Evolutionary conservation across 2,329 filamentous ascomycete species (phyloP).

Genomic region (Colletotrichum magnum): DNA sequence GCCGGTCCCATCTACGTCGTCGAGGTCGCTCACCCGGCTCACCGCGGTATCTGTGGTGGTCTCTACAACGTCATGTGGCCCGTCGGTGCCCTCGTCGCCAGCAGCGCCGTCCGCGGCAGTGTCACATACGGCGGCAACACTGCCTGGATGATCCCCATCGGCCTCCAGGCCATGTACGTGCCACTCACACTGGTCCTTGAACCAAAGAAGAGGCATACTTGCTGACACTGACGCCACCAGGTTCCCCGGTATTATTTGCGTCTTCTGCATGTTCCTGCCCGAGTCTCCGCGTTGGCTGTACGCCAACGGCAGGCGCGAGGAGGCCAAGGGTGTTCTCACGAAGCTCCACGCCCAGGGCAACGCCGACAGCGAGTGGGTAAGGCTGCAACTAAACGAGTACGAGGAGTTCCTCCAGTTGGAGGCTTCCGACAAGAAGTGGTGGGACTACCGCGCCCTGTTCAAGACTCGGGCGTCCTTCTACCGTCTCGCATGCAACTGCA

Average conservation of each 20-base stretch:
- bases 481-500: slow-evolving; percentile 59
- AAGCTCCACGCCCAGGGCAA: slow-evolving; percentile 62
- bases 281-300: slow-evolving; percentile 58
- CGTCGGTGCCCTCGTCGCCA: slow-evolving; percentile 60
- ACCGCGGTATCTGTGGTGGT: slow-evolving; percentile 73
- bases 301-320: slow-evolving; percentile 50
- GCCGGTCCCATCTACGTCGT: slow-evolving; percentile 75
- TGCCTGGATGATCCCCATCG: slow-evolving; percentile 57
- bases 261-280: slow-evolving; percentile 49
- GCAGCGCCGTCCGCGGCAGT: slow-evolving; percentile 60
- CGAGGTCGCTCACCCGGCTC: slow-evolving; percentile 74
- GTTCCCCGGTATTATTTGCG: slow-evolving; percentile 53
- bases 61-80: slow-evolving; percentile 57
- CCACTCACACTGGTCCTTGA: neutral
- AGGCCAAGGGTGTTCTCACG: slow-evolving; percentile 50
- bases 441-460: slow-evolving; percentile 63
- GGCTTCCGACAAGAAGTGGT: slow-evolving; percentile 62
- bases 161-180: slow-evolving; percentile 49
- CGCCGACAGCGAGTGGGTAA: slow-evolving; percentile 48
- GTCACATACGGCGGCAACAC: slow-evolving; percentile 47
- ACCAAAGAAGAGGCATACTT: slow-evolving; percentile 32
- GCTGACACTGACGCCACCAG: slow-evolving; percentile 29
- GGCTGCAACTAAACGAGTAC: slow-evolving; percentile 58
- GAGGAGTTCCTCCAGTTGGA: slow-evolving; percentile 57
- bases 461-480: slow-evolving; percentile 55